A percentile compares a stretch with the other conserved stretches of the same genome.
Evolutionary conservation across 2,329 filamentous ascomycete species (phyloP).

Genomic region (Fusarium concolor): DNA sequence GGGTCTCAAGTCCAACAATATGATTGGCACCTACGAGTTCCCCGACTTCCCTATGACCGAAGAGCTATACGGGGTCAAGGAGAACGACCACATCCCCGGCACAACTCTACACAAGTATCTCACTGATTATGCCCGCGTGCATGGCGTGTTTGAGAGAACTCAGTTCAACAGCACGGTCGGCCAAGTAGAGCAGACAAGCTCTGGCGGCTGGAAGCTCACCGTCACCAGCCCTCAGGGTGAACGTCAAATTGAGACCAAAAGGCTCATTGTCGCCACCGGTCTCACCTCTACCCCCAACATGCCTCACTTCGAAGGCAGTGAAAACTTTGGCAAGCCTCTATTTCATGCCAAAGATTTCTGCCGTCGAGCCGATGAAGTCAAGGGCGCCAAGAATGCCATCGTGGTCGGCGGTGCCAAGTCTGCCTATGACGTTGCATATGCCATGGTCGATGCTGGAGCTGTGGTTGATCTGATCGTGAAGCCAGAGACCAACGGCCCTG

Average conservation of each 20-base stretch:
- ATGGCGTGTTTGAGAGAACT: slow-evolving; percentile 59
- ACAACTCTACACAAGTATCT: slow-evolving; percentile 52
- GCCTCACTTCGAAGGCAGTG: slow-evolving; percentile 52
- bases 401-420: slow-evolving; percentile 69
- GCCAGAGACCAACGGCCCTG: neutral
- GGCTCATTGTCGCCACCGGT: slow-evolving; percentile 62
- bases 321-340: slow-evolving; percentile 52
- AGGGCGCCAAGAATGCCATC: slow-evolving; percentile 50
- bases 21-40: slow-evolving; percentile 60
- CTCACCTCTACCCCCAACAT: slow-evolving; percentile 57
- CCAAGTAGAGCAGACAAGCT: slow-evolving; percentile 48
- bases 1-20: slow-evolving; percentile 69
- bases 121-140: slow-evolving; percentile 54
- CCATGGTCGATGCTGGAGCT: slow-evolving; percentile 54
- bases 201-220: slow-evolving; percentile 21
- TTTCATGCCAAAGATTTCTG: slow-evolving; percentile 59
- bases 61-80: slow-evolving; percentile 54
- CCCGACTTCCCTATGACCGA: slow-evolving; percentile 70
- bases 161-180: slow-evolving; percentile 63
- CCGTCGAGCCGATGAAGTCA: slow-evolving; percentile 47
- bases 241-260: slow-evolving; percentile 19
- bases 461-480: slow-evolving; percentile 2
- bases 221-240: neutral
- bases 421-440: slow-evolving; percentile 66
- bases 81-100: slow-evolving; percentile 52